Base-by-base conservation (phyloP, 140 eudicot genomes). In the Cichorium intybus region DNA sequence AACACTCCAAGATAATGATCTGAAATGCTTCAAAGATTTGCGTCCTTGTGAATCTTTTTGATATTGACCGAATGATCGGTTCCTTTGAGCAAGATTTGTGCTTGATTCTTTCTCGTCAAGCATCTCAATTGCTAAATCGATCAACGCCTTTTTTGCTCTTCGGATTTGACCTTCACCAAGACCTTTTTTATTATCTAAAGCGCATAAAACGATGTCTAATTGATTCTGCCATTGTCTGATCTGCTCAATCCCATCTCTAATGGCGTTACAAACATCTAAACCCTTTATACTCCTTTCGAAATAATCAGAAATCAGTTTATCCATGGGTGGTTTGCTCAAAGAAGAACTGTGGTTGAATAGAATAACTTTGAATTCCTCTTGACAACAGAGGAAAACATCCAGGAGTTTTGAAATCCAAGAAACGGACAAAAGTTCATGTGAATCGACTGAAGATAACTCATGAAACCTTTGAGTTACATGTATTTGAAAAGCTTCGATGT, bases 101-200 rank as follows among this genome's bases (percentile, higher is more conserved):
- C 17, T 80, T 4, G 95, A 72, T 15, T 75, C 93, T 49, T 86
- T 89, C 71, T 89, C 97, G 31, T 90, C 95, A 20, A 84, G 81
- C 93, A 86, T 86, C 22, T 87, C 95, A 14, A 90, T 72, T 21
- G 84, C 83, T 53, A 90, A 77, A 75, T 90, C 93, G 66, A 75
- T 53, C 66, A 90, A 73, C 0, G 90, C 89, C 72, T 86, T 90
- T 53, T 82, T 86, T 0, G 93, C 87, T 35, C 95, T 78, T 31
- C 97, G 81, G 56, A 86, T 65, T 20, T 90, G 97, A 7, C 95
- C 97, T 66, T 90, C 97, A 2, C 97, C 92, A n/a, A 89, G 64
- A 63, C 77, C 77, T 66, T 65, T 86, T 9, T 89, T 81, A 46
- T 68, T 73, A 28, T 86, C 87, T 24, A 89, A 75, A 15, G 87